phyloP scores from a whole-genome alignment of 2,329 filamentous ascomycete genomes.

The Aspergillus thermomutatus region DNA sequence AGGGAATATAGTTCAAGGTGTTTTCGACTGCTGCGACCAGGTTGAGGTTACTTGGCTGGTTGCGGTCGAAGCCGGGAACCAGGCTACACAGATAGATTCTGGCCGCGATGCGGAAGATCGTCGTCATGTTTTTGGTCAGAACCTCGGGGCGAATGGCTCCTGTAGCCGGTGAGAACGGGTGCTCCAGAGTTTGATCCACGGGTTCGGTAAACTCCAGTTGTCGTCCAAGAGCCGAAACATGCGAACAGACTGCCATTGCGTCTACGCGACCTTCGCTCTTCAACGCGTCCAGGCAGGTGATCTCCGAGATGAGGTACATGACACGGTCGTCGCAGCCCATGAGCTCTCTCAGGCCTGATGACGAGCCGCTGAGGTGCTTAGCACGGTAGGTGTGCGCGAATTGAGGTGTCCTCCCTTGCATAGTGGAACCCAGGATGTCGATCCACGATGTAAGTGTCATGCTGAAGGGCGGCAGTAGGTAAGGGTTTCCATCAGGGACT shows the following conservation, averaged over 20 bases:
- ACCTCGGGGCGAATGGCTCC: constrained; percentile 78
- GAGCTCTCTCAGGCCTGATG: constrained; percentile 78
- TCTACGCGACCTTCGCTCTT: constrained; percentile 76
- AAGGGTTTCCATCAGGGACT: constrained; percentile 60
- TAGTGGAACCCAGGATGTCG: constrained; percentile 91
- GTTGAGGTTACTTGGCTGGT: constrained; percentile 68
- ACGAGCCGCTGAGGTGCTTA: constrained; percentile 68
- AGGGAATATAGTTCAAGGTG: constrained; percentile 76
- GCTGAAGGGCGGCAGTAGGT: constrained; percentile 76
- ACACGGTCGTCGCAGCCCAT: constrained; percentile 98
- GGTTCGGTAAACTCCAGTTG: constrained; percentile 81
- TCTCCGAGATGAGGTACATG: constrained; percentile 98
- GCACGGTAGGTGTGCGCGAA: constrained; percentile 96
- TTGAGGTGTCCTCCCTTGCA: constrained; percentile 77
- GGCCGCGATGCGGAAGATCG: constrained; percentile 85
- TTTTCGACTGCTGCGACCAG: constrained; percentile 75
- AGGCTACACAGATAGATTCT: constrained; percentile 96
- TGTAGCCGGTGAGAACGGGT: constrained; percentile 54
- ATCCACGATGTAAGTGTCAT: constrained; percentile 91
- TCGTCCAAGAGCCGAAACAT: constrained; percentile 81
- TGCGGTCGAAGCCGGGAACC: constrained; percentile 79
- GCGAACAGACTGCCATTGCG: constrained; percentile 79
- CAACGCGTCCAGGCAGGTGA: constrained; percentile 88
- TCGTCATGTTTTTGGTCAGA: constrained; percentile 82
- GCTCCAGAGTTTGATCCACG: constrained; percentile 58